Evolutionary conservation across 495 filamentous ascomycete species (phyloP).

Genomic region (Oidiodendron maius): DNA sequence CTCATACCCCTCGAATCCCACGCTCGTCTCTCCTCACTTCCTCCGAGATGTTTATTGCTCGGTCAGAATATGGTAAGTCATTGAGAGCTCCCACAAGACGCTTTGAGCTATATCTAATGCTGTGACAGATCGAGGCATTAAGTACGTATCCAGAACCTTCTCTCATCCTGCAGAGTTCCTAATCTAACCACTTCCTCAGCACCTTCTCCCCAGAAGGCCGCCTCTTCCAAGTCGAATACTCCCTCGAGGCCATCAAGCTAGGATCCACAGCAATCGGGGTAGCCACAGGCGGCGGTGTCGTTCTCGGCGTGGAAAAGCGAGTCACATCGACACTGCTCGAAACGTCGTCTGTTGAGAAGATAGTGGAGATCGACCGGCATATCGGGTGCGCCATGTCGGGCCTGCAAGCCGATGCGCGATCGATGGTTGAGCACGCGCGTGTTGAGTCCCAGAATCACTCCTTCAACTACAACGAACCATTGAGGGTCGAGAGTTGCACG

Average conservation of each 20-base stretch:
- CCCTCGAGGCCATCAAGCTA: constrained; percentile 98
- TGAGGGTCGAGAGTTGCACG: constrained; percentile 94
- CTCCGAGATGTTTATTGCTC: constrained; percentile 95
- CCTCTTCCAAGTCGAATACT: constrained; percentile 99
- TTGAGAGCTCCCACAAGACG: constrained; percentile 15
- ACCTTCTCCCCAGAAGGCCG: constrained; percentile 99
- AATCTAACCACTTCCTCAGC: constrained; percentile 40
- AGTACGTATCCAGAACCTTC: constrained; percentile 51
- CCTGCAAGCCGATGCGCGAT: constrained; percentile 91
- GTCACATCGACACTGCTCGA: constrained; percentile 96
- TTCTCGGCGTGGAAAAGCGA: constrained; percentile 97
- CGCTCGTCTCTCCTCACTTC: constrained; percentile 17
- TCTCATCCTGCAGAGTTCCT: not conserved
- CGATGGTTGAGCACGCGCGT: constrained; percentile 95
- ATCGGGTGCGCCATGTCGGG: constrained; percentile 99
- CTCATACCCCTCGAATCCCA: not conserved
- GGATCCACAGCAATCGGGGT: constrained; percentile 97
- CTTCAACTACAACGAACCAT: constrained; percentile 92
- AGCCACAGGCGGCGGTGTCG: constrained; percentile 85
- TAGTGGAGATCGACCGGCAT: constrained; percentile 97
- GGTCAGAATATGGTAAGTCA: constrained; percentile 91
- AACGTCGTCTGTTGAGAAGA: constrained; percentile 96
- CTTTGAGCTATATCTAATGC: constrained; percentile 25
- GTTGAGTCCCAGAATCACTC: constrained; percentile 95
- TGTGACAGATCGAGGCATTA: constrained; percentile 89